These are phyloP conservation scores for Picea sitchensis DNA, from an alignment of 75 land plant species.

Conservation along the genomic window DNA sequence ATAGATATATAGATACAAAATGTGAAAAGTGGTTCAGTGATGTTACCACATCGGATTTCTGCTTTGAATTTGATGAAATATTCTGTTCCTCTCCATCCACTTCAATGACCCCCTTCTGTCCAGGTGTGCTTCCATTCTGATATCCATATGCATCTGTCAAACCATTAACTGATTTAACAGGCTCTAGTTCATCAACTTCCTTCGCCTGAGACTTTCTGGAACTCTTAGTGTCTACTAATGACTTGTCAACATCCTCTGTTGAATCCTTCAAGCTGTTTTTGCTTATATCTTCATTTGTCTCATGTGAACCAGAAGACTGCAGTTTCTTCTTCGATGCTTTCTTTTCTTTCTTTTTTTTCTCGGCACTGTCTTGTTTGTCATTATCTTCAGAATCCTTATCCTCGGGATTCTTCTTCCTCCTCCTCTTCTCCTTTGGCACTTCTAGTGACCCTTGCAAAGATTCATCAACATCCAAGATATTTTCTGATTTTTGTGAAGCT, in stretches of 20 bases:
- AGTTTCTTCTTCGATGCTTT: not conserved
- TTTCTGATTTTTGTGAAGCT: not conserved
- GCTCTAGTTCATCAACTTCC: too few relatives aligned
- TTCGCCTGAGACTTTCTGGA: too few relatives aligned
- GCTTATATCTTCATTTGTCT: not conserved
- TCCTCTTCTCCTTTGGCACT: constrained; percentile 5
- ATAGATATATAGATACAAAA: not conserved
- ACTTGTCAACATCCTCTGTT: not conserved
- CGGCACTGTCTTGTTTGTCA: not conserved
- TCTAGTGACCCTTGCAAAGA: not conserved
- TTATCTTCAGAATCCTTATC: not conserved
- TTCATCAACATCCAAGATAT: not conserved
- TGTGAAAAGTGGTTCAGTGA: not conserved
- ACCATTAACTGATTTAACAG: too few relatives aligned
- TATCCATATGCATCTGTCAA: too few relatives aligned
- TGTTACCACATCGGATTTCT: constrained; percentile 4
- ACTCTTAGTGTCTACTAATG: not conserved
- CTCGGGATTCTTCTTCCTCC: not conserved
- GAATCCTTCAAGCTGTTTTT: not conserved
- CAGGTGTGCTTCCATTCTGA: not conserved
- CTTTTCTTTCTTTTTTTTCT: not conserved
- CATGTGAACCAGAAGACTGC: not conserved
- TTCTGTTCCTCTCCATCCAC: not conserved
- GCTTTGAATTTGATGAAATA: not conserved
- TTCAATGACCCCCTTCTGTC: constrained; percentile 2